Conservation (phyloP, 23 red algal genomes). For the Agarophyton chilense region DNA sequence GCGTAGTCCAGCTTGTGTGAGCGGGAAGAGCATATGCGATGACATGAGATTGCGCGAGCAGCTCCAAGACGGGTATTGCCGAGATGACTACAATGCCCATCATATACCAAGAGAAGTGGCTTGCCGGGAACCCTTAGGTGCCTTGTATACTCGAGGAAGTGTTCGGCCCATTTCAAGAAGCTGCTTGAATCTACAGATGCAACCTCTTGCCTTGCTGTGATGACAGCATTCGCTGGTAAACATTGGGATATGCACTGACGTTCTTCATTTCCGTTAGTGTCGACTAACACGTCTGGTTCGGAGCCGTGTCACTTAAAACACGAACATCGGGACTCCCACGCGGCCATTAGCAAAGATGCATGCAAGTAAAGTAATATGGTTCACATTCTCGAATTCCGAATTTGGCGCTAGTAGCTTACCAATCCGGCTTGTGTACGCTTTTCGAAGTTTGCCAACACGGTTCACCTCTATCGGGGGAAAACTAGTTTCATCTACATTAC, state of each 20-base stretch:
- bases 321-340: background rate
- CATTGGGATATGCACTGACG: background rate
- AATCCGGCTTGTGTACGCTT: background rate
- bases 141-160: constrained; percentile 3
- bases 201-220: constrained; percentile 5
- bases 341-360: background rate
- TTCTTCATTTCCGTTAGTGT: background rate
- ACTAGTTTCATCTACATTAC: constrained; percentile 5
- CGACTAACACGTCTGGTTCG: background rate
- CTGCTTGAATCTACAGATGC: background rate
- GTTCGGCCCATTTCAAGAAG: constrained; percentile 5
- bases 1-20: too few species aligned
- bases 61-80: background rate
- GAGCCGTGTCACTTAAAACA: background rate
- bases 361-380: background rate
- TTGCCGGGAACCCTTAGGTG: background rate
- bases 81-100: background rate
- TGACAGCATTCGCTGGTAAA: background rate
- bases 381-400: background rate
- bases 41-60: background rate
- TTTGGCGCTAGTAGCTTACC: background rate
- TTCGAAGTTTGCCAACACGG: background rate
- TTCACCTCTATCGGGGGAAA: background rate
- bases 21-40: constrained; percentile 50
- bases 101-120: background rate